Conservation (phyloP, 768 basidiomycete genomes). For the Suillus placidus region DNA sequence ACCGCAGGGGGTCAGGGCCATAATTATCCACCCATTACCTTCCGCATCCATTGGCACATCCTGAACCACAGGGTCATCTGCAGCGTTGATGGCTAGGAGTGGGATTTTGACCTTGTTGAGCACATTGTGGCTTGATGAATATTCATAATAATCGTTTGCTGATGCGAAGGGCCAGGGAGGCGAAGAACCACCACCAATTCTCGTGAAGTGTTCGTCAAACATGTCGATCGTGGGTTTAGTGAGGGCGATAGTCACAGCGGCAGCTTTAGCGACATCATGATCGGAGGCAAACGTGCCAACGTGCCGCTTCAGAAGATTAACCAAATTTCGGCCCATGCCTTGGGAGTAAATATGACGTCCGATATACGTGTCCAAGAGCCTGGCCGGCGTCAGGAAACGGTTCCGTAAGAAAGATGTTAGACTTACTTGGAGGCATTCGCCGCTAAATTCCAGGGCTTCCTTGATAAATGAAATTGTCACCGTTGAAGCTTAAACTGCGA, state of each 20-base stretch:
- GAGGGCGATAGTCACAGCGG: conserved; percentile 46
- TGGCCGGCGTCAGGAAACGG: conserved; percentile 29
- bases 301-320: conserved; percentile 58
- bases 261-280: conserved; percentile 51
- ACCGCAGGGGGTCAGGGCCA: conserved; percentile 64
- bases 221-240: conserved; percentile 56
- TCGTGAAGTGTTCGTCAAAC: conserved; percentile 67
- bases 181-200: conserved; percentile 68
- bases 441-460: conserved; percentile 53
- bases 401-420: conserved; percentile 14
- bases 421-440: conserved; percentile 40
- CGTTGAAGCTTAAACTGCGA: conserved; percentile 15
- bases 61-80: conserved; percentile 76
- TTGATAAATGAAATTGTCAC: conserved; percentile 14
- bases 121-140: conserved; percentile 62
- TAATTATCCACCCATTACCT: conserved; percentile 55
- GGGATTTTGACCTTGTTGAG: conserved; percentile 67
- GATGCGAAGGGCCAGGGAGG: conserved; percentile 54
- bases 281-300: conserved; percentile 49
- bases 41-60: conserved; percentile 60
- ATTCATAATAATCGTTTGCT: conserved; percentile 50
- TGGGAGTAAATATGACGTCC: conserved; percentile 71
- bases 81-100: conserved; percentile 73
- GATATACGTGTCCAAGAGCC: conserved; percentile 57
- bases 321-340: conserved; percentile 77